Evolutionary conservation across 2,329 filamentous ascomycete genomes (phyloP), one percentile per base, ranked within the genome.

Genomic region (Phialophora macrospora): DNA sequence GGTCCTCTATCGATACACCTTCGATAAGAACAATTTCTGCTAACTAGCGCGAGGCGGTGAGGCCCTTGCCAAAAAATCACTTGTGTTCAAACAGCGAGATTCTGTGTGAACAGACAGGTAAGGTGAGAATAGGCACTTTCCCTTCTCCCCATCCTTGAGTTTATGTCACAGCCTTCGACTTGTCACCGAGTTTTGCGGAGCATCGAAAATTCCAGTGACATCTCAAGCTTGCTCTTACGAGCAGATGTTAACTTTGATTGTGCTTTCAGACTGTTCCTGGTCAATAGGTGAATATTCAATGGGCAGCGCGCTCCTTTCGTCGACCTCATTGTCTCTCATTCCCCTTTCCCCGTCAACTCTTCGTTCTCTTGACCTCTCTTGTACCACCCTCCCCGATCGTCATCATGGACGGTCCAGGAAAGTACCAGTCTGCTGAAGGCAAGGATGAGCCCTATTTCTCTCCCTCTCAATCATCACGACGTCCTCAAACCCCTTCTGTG

Each of bases 71-170:
- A 44, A 44, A 17, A 24, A 7, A n/a, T 7, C 17, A n/a, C 20
- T 7, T 44, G 0, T 17, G 7, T 44, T 51, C 20, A 51, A 51
- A 9, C 48, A 51, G 52, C 24, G 52, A 22, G 26, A n/a, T n/a
- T 30, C 20, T n/a, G 8, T 17, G 26, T 26, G 3, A 11, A 34
- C 52, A 32, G 22, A 34, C 28, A 38, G 26, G 24, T 44, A 7
- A 63, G 54, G 60, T 66, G 64, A 66, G 56, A 54, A n/a, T 1
- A 30, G 22, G 52, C 61, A 38, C 26, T 49, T 34, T 52, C 30
- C 4, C 41, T 44, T 49, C 30, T 24, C 12, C 22, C 8, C 52
- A 28, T 32, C 4, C 28, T 20, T 26, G 32, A 20, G 54, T 24
- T 34, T 22, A 5, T 34, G 24, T 60, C 54, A 60, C 65, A 28